Evolutionary conservation across 169 alveolate genomes (phyloP).

Genomic region (Plasmodium vivax): DNA sequence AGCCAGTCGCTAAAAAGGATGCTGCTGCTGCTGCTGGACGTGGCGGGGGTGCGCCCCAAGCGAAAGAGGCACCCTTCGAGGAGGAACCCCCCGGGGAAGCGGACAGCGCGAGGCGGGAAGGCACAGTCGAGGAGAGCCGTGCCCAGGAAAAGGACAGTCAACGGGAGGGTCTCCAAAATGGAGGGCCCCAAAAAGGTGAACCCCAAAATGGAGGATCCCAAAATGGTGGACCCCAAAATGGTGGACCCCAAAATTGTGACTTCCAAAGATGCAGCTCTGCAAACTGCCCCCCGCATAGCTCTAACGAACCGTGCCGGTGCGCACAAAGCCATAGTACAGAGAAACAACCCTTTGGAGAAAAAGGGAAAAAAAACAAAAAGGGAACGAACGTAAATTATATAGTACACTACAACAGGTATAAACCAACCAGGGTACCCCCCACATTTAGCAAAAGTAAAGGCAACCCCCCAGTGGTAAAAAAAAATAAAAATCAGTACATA

Average conservation of each 20-base stretch:
- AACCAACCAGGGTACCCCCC: constrained; percentile 32
- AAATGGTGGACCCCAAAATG: too few species aligned
- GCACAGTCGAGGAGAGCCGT: not conserved
- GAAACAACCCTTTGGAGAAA: not conserved
- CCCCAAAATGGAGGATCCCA: too few species aligned
- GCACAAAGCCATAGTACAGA: not conserved
- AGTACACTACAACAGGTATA: constrained; percentile 54
- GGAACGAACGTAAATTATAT: constrained; percentile 39
- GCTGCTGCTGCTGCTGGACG: not conserved
- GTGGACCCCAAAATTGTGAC: not conserved
- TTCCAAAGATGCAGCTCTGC: not conserved
- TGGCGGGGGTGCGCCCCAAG: not conserved
- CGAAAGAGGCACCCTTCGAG: not conserved
- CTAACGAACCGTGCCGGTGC: not conserved
- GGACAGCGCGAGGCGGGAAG: not conserved
- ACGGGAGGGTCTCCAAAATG: not conserved
- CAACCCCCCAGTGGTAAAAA: constrained; percentile 10
- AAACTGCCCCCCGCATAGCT: not conserved
- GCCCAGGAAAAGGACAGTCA: not conserved
- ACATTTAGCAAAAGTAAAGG: not conserved
- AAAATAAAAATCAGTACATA: constrained; percentile 47
- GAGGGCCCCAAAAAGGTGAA: not conserved
- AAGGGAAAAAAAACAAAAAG: constrained; percentile 45
- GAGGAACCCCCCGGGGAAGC: not conserved
- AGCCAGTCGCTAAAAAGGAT: not conserved